phyloP scores from a whole-genome alignment of 2,329 filamentous ascomycete genomes.

The Cladophialophora exuberans region DNA sequence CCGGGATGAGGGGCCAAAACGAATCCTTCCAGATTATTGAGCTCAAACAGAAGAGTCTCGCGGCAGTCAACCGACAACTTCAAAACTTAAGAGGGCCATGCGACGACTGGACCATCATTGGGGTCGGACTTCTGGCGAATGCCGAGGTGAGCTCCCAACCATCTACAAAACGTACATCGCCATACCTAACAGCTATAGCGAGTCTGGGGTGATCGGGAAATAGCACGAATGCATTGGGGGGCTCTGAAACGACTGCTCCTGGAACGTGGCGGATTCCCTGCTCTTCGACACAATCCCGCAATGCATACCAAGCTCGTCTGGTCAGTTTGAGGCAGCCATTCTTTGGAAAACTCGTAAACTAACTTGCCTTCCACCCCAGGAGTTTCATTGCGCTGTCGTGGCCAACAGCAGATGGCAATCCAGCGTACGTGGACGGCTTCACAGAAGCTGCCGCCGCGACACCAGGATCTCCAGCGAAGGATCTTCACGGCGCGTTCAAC shows the following conservation, averaged over 20 bases:
- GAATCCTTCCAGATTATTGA: constrained; percentile 16
- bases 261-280: constrained; percentile 18
- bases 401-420: constrained; percentile 17
- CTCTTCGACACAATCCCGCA: constrained; percentile 3
- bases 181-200: constrained; percentile 10
- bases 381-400: constrained; percentile 23
- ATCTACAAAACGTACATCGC: not conserved
- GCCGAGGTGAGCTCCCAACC: constrained; percentile 13
- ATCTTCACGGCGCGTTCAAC: not conserved
- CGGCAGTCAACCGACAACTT: constrained; percentile 15
- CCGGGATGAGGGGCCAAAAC: constrained; percentile 10
- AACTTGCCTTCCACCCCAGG: not conserved
- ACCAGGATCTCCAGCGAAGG: not conserved
- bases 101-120: constrained; percentile 19
- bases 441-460: not conserved
- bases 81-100: constrained; percentile 8
- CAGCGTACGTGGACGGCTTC: constrained; percentile 12
- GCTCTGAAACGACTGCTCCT: constrained; percentile 20
- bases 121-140: constrained; percentile 20
- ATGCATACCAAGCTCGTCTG: constrained; percentile 23
- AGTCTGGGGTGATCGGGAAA: constrained; percentile 17
- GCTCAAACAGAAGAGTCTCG: constrained; percentile 11
- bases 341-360: not conserved
- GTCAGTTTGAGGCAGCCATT: constrained; percentile 11
- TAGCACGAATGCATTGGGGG: constrained; percentile 19